Base-by-base conservation (phyloP, 2,329 filamentous ascomycete genomes). In the Aspergillus luchuensis region DNA sequence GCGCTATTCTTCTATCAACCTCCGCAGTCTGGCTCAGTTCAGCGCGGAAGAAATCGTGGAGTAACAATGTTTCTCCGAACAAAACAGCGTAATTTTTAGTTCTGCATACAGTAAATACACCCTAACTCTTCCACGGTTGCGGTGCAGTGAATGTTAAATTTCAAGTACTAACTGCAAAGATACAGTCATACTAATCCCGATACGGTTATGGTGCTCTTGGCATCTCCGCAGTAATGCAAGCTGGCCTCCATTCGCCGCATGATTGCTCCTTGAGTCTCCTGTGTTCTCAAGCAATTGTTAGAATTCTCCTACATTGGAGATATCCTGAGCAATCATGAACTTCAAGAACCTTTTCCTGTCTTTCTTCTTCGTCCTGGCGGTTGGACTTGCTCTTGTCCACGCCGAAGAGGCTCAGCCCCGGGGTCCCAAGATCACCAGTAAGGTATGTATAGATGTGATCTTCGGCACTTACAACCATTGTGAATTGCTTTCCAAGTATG, bases 381-480 rank as follows among this genome's bases (percentile, higher is more conserved):
- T 94, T 75, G 80, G 92, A 68, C 87, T 91, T 81, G 74, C 72
- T 57, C 87, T 96, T 75, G 84, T 89, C 68, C 89, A 92, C 79
- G 85, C 87, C 36, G 87, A 86, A 62, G 87, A 90, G 69, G 90
- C 91, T 57, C 83, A 73, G 61, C 68, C 74, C 52, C 74, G 75
- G 58, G 94, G 95, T 50, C 94, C 92, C 65, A 96, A 95, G 87
- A 94, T 97, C 82, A 97, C 93, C 72, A 84, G 91, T 84, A 97
- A 96, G 87, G 92, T 85, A 75, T 61, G 69, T 39, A 52, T 50
- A 51, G 15, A 43, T 28, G 10, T 15, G 23, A 23, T 39, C 33
- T 41, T 23, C 10, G 38, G 25, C 33, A 41, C 48, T n/a, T 13
- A 30, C 23, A 13, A 13, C n/a, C 39, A n/a, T n/a, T 43, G 8